Evolutionary conservation across 2,329 filamentous ascomycete genomes (phyloP), one percentile per base, ranked within the genome.

Genomic region (Ophiostoma sp.): DNA sequence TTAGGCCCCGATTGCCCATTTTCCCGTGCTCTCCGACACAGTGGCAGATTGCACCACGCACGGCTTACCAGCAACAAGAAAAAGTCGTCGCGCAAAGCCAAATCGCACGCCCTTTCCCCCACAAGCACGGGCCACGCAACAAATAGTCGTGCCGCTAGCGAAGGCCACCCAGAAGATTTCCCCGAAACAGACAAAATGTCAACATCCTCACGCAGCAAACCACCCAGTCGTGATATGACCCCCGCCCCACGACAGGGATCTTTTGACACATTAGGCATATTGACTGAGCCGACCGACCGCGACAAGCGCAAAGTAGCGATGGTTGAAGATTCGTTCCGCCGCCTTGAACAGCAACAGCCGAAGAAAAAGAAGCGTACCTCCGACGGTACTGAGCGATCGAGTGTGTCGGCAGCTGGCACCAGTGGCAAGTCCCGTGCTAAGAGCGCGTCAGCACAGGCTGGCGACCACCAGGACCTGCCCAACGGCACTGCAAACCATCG

Each of bases 261-360:
- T 0, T 87, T 89, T 73, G 86, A 91, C 70, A 87, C 88, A 11
- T 80, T 88, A 1, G 87, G 87, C 3, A 89, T 90, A 76, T 81
- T 90, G 73, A 91, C 88, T 0, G 89, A 90, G 75, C 88, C 87
- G 7, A 91, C 90, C 0, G 89, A 91, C 75, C 86, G 90, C 39
- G 90, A 92, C 75, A 91, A 92, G 80, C 84, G 90, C 48, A 92
- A 92, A 77, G 86, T 91, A 12, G 87, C 88, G 25, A 89, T 89
- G 86, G 85, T 90, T 0, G 90, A 92, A 76, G 88, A 90, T 74
- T 84, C 87, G 1, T 88, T 92, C 79, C 85, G 88, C 72, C 88
- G 85, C 28, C 89, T 90, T 86, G 89, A 89, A 77, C 87, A 87
- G 78, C 86, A 88, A 42, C 79, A 87, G 1, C 83, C 84, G 0